These are phyloP conservation scores for Ceriops tagal DNA, from an alignment of 345 rosid genomes.

Conservation along the genomic window DNA sequence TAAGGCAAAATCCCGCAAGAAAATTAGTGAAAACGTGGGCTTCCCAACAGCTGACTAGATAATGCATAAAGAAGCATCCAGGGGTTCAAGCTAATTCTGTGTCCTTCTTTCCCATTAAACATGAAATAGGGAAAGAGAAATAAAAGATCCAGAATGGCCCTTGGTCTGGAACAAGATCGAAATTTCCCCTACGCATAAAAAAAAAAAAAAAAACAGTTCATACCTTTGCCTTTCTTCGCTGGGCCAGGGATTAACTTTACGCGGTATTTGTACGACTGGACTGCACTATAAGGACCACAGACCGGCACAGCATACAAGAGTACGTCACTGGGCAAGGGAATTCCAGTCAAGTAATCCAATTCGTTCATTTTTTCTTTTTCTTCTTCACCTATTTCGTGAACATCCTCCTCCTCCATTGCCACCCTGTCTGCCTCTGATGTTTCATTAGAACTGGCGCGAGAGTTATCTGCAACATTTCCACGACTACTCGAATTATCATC, in stretches of 20 bases:
- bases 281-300: constrained; percentile 86
- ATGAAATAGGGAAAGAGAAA: not conserved
- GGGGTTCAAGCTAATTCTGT: not conserved
- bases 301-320: constrained; percentile 84
- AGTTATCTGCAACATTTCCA: constrained; percentile 21
- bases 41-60: too few relatives aligned
- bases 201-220: not conserved
- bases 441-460: constrained; percentile 19
- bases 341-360: constrained; percentile 86
- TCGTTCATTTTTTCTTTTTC: constrained; percentile 85
- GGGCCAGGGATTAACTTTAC: constrained; percentile 89
- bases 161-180: not conserved
- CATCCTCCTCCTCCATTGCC: constrained; percentile 90
- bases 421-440: constrained; percentile 56
- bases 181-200: not conserved
- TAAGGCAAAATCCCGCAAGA: too few relatives aligned
- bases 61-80: too few relatives aligned
- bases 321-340: constrained; percentile 67
- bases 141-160: not conserved
- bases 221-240: constrained; percentile 95
- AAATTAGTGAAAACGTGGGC: too few relatives aligned
- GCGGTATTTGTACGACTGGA: constrained; percentile 84
- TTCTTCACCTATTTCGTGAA: constrained; percentile 83
- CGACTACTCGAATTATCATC: constrained; percentile 34
- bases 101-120: not conserved